Evolutionary conservation across 306 rosid genomes (phyloP).

Genomic region (Dryas alaskensis): DNA sequence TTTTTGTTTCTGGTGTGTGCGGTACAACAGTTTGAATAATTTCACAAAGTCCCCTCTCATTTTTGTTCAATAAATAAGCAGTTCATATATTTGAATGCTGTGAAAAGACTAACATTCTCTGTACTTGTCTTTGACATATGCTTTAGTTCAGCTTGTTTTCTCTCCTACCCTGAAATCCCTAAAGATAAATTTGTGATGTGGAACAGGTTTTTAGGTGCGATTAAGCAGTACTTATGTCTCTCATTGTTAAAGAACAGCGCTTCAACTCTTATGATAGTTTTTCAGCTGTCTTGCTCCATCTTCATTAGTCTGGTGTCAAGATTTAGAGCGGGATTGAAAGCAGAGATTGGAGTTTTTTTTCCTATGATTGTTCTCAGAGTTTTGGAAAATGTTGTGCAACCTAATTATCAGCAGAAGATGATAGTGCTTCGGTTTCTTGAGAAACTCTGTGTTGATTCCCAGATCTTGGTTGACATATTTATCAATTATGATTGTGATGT

Average conservation of each 20-base stretch:
- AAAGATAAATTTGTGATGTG: slow-evolving; percentile 16
- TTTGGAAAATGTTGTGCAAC: slow-evolving; percentile 93
- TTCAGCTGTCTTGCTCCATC: slow-evolving; percentile 97
- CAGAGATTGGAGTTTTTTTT: slow-evolving; percentile 98
- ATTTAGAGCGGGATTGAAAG: slow-evolving; percentile 95
- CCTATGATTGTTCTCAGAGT: slow-evolving; percentile 99
- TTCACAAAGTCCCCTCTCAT: background rate
- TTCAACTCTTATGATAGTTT: slow-evolving; percentile 91
- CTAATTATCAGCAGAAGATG: slow-evolving; percentile 98
- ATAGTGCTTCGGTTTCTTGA: slow-evolving; percentile 95
- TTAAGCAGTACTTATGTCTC: slow-evolving; percentile 96
- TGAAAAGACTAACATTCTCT: slow-evolving; percentile 10
- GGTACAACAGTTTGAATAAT: background rate
- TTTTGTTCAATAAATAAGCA: background rate
- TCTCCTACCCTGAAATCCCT: background rate
- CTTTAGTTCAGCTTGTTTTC: slow-evolving; percentile 1
- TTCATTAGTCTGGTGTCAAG: slow-evolving; percentile 98
- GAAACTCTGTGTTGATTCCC: slow-evolving; percentile 89
- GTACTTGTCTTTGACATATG: slow-evolving; percentile 9
- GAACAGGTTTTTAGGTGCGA: slow-evolving; percentile 97
- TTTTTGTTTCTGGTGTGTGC: slow-evolving; percentile 9
- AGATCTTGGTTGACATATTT: slow-evolving; percentile 94
- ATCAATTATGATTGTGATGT: slow-evolving; percentile 98
- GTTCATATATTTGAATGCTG: background rate
- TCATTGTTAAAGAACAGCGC: slow-evolving; percentile 98